These are phyloP conservation scores for Agroathelia rolfsii DNA, from an alignment of 1,284 basidiomycete species.

Conservation along the genomic window DNA sequence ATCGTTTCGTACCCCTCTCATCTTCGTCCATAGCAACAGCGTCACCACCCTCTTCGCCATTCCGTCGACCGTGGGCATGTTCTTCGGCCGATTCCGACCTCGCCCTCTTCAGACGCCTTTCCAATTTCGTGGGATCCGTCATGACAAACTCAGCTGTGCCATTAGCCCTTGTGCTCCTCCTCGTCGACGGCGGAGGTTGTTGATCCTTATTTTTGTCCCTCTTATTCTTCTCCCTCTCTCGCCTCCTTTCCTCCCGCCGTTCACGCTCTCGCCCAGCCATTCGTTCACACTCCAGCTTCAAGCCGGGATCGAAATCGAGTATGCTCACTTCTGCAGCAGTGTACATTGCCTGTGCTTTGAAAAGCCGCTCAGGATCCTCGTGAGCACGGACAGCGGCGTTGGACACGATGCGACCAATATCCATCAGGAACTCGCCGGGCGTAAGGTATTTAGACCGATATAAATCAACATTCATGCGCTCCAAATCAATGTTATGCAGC, in stretches of 20 bases:
- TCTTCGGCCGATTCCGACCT: slow-evolving; percentile 47
- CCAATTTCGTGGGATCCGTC: slow-evolving; percentile 62
- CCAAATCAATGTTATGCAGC: slow-evolving; percentile 80
- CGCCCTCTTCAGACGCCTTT: slow-evolving; percentile 62
- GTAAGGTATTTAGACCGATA: slow-evolving; percentile 86
- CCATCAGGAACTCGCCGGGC: slow-evolving; percentile 79
- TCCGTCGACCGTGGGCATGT: slow-evolving; percentile 49
- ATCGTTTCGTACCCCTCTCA: slow-evolving; percentile 43
- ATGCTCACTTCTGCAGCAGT: slow-evolving; percentile 82
- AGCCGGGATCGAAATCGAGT: slow-evolving; percentile 79
- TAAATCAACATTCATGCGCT: slow-evolving; percentile 82
- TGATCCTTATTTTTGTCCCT: slow-evolving; percentile 28
- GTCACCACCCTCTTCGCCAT: slow-evolving; percentile 25
- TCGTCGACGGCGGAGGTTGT: slow-evolving; percentile 31
- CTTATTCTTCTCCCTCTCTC: slow-evolving; percentile 40
- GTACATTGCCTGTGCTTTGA: slow-evolving; percentile 84
- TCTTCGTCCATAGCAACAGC: slow-evolving; percentile 16
- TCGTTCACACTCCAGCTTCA: slow-evolving; percentile 78
- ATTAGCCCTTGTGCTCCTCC: slow-evolving; percentile 62
- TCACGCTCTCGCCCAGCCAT: slow-evolving; percentile 78
- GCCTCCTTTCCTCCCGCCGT: slow-evolving; percentile 50
- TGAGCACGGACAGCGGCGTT: slow-evolving; percentile 65
- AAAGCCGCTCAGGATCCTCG: slow-evolving; percentile 69
- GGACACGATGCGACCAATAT: slow-evolving; percentile 81
- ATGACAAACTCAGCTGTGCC: slow-evolving; percentile 60